Evolutionary conservation across 352 stramenopile species (phyloP), one percentile per base, ranked within the genome.

Genomic region (Phytophthora europaea): DNA sequence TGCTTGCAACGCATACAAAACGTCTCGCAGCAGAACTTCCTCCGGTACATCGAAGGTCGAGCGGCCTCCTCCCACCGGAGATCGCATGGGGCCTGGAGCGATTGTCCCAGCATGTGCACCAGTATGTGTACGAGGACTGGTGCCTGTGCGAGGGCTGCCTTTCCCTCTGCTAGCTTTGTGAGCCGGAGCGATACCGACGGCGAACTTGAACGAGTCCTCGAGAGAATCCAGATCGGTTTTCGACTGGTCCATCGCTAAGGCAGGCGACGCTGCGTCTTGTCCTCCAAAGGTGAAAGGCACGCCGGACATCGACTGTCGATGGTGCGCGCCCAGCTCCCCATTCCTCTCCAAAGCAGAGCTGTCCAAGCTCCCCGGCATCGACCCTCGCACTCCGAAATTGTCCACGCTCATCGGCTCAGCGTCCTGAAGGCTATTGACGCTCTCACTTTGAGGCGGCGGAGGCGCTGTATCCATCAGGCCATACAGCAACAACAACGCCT

Each of bases 1-100:
- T 28, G 92, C 95, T 79, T 98, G 94, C 52, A 98, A 84, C 6
- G 92, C 92, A 64, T 96, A 98, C 54, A 98, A 67, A 4, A 98
- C 88, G 57, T 98, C 94, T 16, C 93, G 85, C 18, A 98, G 73
- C n/a, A 98, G 78, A 23, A 97, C 87, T 65, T 92, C 81, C 64
- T 98, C 94, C 1, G 90, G 86, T 1, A 96, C 82, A 16, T 95
- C 85, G 28, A 92, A 94, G 0, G 87, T 89, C 16, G 70, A 69
- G 16, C 57, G 55, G 2, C 70, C 50, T 8, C 64, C 51, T 50
- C 70, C 33, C 31, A 28, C 22, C 10, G 45, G 22, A 20, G 57
- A 45, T 48, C 33, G 56, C 40, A 23, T 34, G 4, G 53, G 12
- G 13, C 61, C 60, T 34, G 61, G 33, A 55, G n/a, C 28, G 10